Base-by-base conservation (phyloP, 148 eudicot genomes). In the Arbutus unedo region DNA sequence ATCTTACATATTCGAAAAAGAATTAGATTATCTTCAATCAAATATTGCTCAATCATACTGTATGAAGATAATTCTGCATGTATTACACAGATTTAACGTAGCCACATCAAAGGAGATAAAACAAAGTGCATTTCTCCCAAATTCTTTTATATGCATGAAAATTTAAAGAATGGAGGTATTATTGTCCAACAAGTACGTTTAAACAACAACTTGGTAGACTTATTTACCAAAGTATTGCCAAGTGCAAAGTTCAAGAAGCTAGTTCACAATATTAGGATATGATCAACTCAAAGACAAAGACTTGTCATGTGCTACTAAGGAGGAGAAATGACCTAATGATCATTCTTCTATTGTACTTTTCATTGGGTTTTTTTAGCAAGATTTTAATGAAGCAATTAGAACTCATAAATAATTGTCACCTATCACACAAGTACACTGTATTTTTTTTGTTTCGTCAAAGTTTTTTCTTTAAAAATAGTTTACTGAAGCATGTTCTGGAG, bases 71-170 rank as follows among this genome's bases (percentile, higher is more conserved):
- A 74, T 81, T 81, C 23, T 2, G 48, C 86, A 19, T 76, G 83
- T 48, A 81, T 85, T 4, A 6, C 81, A 21, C 48, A 81, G 6
- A 0, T 85, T 0, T 78, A 59, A 7, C 70, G 45, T 56, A 67
- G 38, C 0, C 81, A 50, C 11, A 76, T 81, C 41, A 84, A 85
- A 81, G 81, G 77, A 4, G 81, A 64, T 14, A 14, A 55, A 57
- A 84, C 79, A 0, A 73, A 80, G 16, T 76, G 80, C 14, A 74
- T 84, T 48, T 80, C 83, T 8, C 81, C 67, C 5, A 48, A 82
- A 62, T 72, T 57, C 16, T 76, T 76, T 19, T 75, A 3, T 31
- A 81, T 77, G 2, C 64, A 60, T 70, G 51, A 85, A 3, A 66
- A 78, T 3, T 73, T 81, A 48, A 76, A 85, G 21, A 23, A 55